Base-by-base conservation (phyloP, 495 filamentous ascomycete genomes). In the Apodospora peruviana region DNA sequence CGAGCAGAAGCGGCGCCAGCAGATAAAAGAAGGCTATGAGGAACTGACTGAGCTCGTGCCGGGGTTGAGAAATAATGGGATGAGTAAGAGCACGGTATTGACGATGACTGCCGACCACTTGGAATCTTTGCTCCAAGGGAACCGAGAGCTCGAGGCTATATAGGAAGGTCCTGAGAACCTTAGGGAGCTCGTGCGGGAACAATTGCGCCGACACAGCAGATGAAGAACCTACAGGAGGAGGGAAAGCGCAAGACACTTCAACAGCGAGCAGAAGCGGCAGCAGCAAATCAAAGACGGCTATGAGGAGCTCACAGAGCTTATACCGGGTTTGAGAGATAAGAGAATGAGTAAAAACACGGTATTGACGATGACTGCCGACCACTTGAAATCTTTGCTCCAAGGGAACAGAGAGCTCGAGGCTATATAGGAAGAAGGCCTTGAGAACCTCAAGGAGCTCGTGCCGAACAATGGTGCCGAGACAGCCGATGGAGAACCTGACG, bases 221-320 rank as follows among this genome's bases (percentile, higher is more conserved):
- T 88, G 18, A 85, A 90, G 63, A 91, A 91, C 55, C 74, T 96
- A 21, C 84, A 83, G 0, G 87, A 90, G 50, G 84, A 86, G 47
- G 84, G 95, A 62, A 95, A 93, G 68, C 73, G 88, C 35, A 82
- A 81, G 52, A 94, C 90, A 96, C 62, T 93, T 95, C 56, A 74
- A 80, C 41, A 94, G 89, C 29, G 90, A 96, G 64, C 85, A 93
- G 65, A 91, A 90, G 62, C 80, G 90, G 37, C 77, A 90, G 45
- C 83, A 84, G 24, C 68, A 86, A 17, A 94, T 95, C 57, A 79
- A 85, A 57, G 73, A 85, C 51, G 86, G 85, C 0, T 95, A 88
- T 47, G 82, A 86, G 12, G 81, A 89, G 37, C 68, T 95, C 3
- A 73, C 76, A 41, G 71, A 75, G 4, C 68, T 95, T 34, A 85